These are phyloP conservation scores for Clohesyomyces aquaticus DNA, from an alignment of 495 filamentous ascomycete genomes.

Conservation along the genomic window DNA sequence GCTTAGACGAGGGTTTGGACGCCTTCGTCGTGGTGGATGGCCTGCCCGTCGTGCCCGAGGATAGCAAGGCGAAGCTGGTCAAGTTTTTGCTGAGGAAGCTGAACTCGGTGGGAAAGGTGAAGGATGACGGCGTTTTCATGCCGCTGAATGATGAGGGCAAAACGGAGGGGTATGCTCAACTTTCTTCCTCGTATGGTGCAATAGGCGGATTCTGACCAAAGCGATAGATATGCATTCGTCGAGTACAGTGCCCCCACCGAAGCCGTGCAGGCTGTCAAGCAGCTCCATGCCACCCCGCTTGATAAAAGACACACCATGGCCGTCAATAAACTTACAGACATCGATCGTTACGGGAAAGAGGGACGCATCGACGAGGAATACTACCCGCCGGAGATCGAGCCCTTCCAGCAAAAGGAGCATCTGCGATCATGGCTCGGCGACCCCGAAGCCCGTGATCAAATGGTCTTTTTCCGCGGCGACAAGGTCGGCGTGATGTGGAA, in stretches of 20 bases:
- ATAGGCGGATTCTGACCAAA: no score
- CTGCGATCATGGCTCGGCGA: slow-evolving; percentile 91
- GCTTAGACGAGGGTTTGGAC: slow-evolving; percentile 92
- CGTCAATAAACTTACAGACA: slow-evolving; percentile 97
- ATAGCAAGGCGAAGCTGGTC: slow-evolving; percentile 83
- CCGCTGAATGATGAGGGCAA: slow-evolving; percentile 79
- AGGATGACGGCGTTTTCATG: slow-evolving; percentile 90
- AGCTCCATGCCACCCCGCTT: slow-evolving; percentile 78
- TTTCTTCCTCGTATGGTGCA: neutral
- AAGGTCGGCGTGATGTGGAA: slow-evolving; percentile 97
- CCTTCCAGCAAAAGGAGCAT: slow-evolving; percentile 90
- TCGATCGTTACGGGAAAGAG: slow-evolving; percentile 93
- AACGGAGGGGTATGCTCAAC: slow-evolving; percentile 72
- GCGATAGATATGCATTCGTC: slow-evolving; percentile 69
- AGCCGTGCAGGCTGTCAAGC: slow-evolving; percentile 82
- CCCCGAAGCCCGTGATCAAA: slow-evolving; percentile 84
- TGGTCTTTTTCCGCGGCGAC: slow-evolving; percentile 87
- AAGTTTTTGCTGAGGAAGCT: slow-evolving; percentile 95
- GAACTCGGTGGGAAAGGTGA: slow-evolving; percentile 76
- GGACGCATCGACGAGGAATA: slow-evolving; percentile 92
- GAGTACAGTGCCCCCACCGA: slow-evolving; percentile 94
- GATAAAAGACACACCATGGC: slow-evolving; percentile 94
- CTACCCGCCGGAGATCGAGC: slow-evolving; percentile 71
- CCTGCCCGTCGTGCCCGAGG: slow-evolving; percentile 80
- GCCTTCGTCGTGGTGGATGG: slow-evolving; percentile 95